These are phyloP conservation scores for Aspergillus quadrilineatus DNA, from an alignment of 2,329 filamentous ascomycete genomes.

Conservation along the genomic window DNA sequence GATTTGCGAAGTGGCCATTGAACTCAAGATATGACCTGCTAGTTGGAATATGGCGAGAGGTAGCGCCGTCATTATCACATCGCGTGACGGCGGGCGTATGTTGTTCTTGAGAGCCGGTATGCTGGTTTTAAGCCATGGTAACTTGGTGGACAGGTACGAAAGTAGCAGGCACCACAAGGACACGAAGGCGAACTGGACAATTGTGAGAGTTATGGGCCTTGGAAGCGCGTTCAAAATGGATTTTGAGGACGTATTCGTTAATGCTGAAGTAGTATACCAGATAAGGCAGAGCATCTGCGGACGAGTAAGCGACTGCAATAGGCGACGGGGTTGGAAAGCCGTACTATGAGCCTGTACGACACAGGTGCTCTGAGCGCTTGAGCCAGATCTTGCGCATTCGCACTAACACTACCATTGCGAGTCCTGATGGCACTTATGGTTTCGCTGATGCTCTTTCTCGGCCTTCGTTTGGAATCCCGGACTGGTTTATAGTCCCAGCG, in stretches of 20 bases:
- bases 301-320: slow-evolving; percentile 22
- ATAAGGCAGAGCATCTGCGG: slow-evolving; percentile 76
- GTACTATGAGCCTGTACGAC: slow-evolving; percentile 83
- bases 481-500: slow-evolving; percentile 56
- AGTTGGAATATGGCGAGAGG: slow-evolving; percentile 92
- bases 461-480: slow-evolving; percentile 54
- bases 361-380: slow-evolving; percentile 87
- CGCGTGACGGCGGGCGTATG: slow-evolving; percentile 74
- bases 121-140: slow-evolving; percentile 67
- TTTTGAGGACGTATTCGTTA: slow-evolving; percentile 98
- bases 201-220: slow-evolving; percentile 85
- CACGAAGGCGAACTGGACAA: slow-evolving; percentile 92
- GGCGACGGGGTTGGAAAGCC: slow-evolving; percentile 24
- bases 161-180: slow-evolving; percentile 81
- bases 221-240: slow-evolving; percentile 89
- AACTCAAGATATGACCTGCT: slow-evolving; percentile 87
- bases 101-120: slow-evolving; percentile 81
- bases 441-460: slow-evolving; percentile 85
- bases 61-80: slow-evolving; percentile 83
- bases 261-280: slow-evolving; percentile 93
- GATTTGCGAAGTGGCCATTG: slow-evolving; percentile 89
- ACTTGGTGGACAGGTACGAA: slow-evolving; percentile 70
- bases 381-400: slow-evolving; percentile 90
- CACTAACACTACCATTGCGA: slow-evolving; percentile 80
- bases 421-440: slow-evolving; percentile 80